Evolutionary conservation across 2,329 filamentous ascomycete species (phyloP), one percentile per base, ranked within the genome.

Genomic region (Orbilia blumenaviensis): DNA sequence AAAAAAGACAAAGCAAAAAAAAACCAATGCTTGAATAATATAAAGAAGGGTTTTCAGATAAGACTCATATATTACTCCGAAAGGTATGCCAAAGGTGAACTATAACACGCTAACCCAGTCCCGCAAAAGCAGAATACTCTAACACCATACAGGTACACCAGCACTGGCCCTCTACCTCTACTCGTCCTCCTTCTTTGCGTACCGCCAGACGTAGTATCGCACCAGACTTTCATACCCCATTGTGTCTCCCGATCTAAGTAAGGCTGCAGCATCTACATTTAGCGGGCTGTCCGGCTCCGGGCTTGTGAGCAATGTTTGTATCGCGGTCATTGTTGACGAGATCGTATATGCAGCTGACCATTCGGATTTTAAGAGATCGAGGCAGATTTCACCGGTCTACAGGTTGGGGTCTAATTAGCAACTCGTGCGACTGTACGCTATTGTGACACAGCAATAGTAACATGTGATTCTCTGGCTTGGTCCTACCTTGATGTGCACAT

Each of bases 311-410:
- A 95, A 85, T 84, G 91, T 87, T 79, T 91, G 88, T 78, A 94
- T 87, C 52, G 89, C 89, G 80, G 91, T 90, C 80, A 94, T 84
- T 77, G 90, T 91, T 80, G 90, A 88, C 36, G 90, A 87, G 18
- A 98, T 87, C 42, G 90, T 94, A 83, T 97, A 95, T 16, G 92
- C 89, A 0, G 94, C 92, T 73, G 92, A 91, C 94, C 94, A 98
- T 16, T 87, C 87, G 66, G 90, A 87, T 81, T 87, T 87, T 74
- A 99, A 86, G 77, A 98, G 87, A 81, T 97, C 95, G 27, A 98
- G 88, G 83, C 95, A 99, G 81, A 99, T 95, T 84, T 97, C 94
- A 79, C 95, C 95, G 1, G 89, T 93, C 79, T 86, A 80, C n/a
- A 34, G 4, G 36, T 36, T 23, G 21, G 32, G 18, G n/a, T n/a